Conservation (phyloP, 805 yeast genomes). For the Metschnikowia continentalis region DNA sequence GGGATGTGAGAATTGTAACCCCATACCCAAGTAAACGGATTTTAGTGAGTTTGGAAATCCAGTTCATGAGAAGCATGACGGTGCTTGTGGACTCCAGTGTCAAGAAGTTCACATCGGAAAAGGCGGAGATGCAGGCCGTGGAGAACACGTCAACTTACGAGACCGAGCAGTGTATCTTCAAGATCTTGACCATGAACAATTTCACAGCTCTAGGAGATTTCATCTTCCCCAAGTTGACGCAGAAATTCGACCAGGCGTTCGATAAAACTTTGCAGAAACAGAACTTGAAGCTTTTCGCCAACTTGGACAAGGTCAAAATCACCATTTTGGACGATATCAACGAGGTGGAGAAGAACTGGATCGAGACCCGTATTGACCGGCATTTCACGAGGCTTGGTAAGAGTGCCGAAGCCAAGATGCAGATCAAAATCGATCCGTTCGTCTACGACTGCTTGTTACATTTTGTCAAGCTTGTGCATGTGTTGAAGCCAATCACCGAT, state of each 20-base stretch:
- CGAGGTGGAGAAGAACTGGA: constrained; percentile 32
- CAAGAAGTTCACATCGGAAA: constrained; percentile 30
- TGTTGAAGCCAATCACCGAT: constrained; percentile 39
- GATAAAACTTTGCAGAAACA: constrained; percentile 35
- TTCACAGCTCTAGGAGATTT: constrained; percentile 32
- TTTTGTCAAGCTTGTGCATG: constrained; percentile 38
- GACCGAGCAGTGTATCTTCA: constrained; percentile 28
- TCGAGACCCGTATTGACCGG: constrained; percentile 25
- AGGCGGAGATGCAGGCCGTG: constrained; percentile 10
- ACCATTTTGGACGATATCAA: constrained; percentile 40
- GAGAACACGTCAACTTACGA: constrained; percentile 11
- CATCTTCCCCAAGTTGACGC: constrained; percentile 30
- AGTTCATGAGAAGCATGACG: constrained; percentile 41
- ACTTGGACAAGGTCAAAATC: constrained; percentile 37
- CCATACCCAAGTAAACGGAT: constrained; percentile 38
- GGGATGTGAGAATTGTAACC: constrained; percentile 29
- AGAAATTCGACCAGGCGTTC: constrained; percentile 32
- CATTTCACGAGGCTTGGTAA: constrained; percentile 18
- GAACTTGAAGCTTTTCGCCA: constrained; percentile 37
- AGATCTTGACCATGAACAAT: constrained; percentile 42
- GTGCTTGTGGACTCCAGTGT: constrained; percentile 38
- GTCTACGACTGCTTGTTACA: constrained; percentile 37
- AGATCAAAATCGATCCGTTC: constrained; percentile 32
- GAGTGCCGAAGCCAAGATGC: constrained; percentile 9
- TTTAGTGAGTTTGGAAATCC: constrained; percentile 41